These are phyloP conservation scores for Calcarisporium arbuscula DNA, from an alignment of 2,329 filamentous ascomycete genomes.

Conservation along the genomic window DNA sequence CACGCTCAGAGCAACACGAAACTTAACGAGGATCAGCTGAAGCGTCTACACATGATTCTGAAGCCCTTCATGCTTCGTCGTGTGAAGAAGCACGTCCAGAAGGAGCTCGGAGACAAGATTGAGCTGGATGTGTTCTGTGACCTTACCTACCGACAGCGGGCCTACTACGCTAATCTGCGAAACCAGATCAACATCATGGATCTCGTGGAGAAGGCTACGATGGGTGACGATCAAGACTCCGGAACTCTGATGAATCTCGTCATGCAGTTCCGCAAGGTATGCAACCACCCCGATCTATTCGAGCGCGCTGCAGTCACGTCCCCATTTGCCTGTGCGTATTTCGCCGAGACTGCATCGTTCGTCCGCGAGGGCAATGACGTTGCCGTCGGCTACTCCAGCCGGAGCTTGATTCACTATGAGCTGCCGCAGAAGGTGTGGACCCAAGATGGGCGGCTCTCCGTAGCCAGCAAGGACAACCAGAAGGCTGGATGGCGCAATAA, in stretches of 20 bases:
- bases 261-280: slow-evolving; percentile 99
- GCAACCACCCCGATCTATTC: slow-evolving; percentile 96
- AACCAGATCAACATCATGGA: slow-evolving; percentile 99
- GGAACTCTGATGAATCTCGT: slow-evolving; percentile 98
- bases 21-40: slow-evolving; percentile 95
- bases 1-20: slow-evolving; percentile 99
- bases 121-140: slow-evolving; percentile 95
- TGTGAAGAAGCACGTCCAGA: slow-evolving; percentile 99
- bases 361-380: slow-evolving; percentile 79
- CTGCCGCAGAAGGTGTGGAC: slow-evolving; percentile 77
- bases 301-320: slow-evolving; percentile 89
- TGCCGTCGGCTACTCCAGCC: slow-evolving; percentile 78
- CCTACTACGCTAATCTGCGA: slow-evolving; percentile 84
- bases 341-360: slow-evolving; percentile 93
- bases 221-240: slow-evolving; percentile 90
- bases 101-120: slow-evolving; percentile 98
- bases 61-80: slow-evolving; percentile 99
- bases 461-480: slow-evolving; percentile 66
- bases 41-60: slow-evolving; percentile 95
- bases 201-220: slow-evolving; percentile 91
- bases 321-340: slow-evolving; percentile 76
- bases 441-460: slow-evolving; percentile 69
- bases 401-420: slow-evolving; percentile 77
- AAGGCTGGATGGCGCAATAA: slow-evolving; percentile 74
- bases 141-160: slow-evolving; percentile 90